Evolutionary conservation across 2,329 filamentous ascomycete species (phyloP), one percentile per base, ranked within the genome.

Genomic region (Fonsecaea pugnacius): DNA sequence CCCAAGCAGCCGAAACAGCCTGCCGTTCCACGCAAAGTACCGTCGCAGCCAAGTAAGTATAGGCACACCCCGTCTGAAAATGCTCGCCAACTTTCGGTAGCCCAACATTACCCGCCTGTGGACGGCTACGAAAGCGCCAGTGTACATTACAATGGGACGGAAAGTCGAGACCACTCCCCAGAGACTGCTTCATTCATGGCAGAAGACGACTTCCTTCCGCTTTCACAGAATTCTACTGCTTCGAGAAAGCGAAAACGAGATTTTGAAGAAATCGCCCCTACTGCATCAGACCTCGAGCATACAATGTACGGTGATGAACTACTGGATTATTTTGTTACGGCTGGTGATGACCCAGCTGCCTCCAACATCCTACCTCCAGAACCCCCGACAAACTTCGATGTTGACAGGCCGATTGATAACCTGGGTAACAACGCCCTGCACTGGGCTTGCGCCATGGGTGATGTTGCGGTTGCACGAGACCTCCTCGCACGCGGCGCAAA

Each of bases 391-490:
- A 90, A 92, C 74, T 96, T 96, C 72, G 89, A 96, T 73, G 88
- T 96, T 5, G 90, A 99, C 77, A 91, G 91, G 76, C 84, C 89
- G n/a, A 97, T 99, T 67, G 95, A 99, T 75, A 90, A 92, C 50
- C 92, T 96, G 72, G 89, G 89, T 9, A 93, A 98, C 73, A 96
- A 92, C 2, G 93, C 94, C 5, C 85, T 99, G 70, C 95, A 99
- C 75, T 99, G 95, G 95, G 95, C 93, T 18, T 92, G 92, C 59
- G 92, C 95, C 27, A 99, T 99, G 94, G 95, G 95, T 64, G 95
- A 98, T 70, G 83, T 97, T 33, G 91, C 94, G 55, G 91, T 98
- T 16, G 91, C 97, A 67, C 92, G 89, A 75, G 90, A 96, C 75
- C 82, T 99, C 18, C 89, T 95, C 71, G 85, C 87, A 46, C 92